Evolutionary conservation across 2,329 filamentous ascomycete genomes (phyloP).

Genomic region (Clarireedia paspali): DNA sequence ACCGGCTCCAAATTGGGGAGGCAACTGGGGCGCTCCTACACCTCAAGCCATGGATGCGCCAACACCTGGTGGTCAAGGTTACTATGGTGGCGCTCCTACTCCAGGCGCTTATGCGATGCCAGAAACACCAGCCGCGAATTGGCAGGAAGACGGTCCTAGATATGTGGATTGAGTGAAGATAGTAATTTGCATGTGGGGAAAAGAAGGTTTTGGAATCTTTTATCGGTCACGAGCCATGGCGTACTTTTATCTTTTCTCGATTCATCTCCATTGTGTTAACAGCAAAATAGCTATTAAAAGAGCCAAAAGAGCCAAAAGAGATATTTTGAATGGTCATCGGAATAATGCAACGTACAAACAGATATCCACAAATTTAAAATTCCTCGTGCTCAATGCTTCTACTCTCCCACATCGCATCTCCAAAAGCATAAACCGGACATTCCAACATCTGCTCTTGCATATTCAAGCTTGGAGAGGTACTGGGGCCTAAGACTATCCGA

Average conservation of each 20-base stretch:
- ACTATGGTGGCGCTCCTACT: constrained; percentile 27
- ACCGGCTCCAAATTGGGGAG: constrained; percentile 53
- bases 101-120: constrained; percentile 35
- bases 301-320: too few species aligned
- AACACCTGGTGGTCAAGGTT: constrained; percentile 35
- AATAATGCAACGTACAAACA: too few species aligned
- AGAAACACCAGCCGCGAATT: constrained; percentile 51
- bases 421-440: too few species aligned
- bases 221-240: background rate
- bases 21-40: constrained; percentile 37
- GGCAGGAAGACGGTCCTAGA: constrained; percentile 35
- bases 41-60: constrained; percentile 42
- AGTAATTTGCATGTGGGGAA: background rate
- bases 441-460: too few species aligned
- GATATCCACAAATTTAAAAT: too few species aligned
- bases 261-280: background rate
- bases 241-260: background rate
- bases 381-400: too few species aligned
- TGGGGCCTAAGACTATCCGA: too few species aligned
- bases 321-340: too few species aligned
- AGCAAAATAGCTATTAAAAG: background rate
- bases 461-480: too few species aligned
- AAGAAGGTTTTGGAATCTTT: background rate
- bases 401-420: too few species aligned
- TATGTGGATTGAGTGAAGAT: constrained; percentile 29